Percentiles rank a stretch among this genome's conserved stretches.
Conservation (phyloP, 768 basidiomycete species). For the Leucocoprinus sp. region DNA sequence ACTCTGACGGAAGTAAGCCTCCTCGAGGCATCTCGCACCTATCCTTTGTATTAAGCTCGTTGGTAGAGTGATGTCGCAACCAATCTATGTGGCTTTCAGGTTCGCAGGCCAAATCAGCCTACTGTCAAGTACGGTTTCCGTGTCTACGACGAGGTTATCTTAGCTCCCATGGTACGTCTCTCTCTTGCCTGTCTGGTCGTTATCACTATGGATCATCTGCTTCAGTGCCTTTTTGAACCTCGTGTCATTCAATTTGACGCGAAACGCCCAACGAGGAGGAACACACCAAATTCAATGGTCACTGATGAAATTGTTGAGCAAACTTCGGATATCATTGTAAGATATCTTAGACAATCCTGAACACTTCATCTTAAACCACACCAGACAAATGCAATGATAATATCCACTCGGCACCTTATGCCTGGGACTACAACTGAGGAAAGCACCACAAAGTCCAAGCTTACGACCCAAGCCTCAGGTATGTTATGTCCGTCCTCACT, state of each 20-base stretch:
- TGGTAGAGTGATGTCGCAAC: constrained; percentile 78
- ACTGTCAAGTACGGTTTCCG: constrained; percentile 86
- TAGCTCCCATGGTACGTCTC: constrained; percentile 80
- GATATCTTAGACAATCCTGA: constrained; percentile 13
- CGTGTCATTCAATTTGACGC: constrained; percentile 84
- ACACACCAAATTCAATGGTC: constrained; percentile 46
- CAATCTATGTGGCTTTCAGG: constrained; percentile 85
- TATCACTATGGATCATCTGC: constrained; percentile 7
- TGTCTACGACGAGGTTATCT: constrained; percentile 91
- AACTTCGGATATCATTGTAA: constrained; percentile 44
- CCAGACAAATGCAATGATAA: constrained; percentile 86
- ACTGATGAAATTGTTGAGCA: constrained; percentile 70
- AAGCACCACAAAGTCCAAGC: constrained; percentile 17
- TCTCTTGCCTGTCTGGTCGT: not conserved
- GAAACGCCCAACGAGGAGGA: constrained; percentile 37
- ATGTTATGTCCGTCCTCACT: not conserved
- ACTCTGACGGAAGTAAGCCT: constrained; percentile 76
- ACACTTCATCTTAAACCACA: not conserved
- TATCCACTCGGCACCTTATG: constrained; percentile 78
- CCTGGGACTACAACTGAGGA: constrained; percentile 26
- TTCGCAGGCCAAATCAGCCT: constrained; percentile 63
- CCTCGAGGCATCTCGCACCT: constrained; percentile 5
- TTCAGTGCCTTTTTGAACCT: constrained; percentile 87
- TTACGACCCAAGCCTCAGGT: constrained; percentile 13
- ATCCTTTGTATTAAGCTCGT: constrained; percentile 5